Conservation (phyloP, 2,329 filamentous ascomycete species). For the Fusarium mundagurra region DNA sequence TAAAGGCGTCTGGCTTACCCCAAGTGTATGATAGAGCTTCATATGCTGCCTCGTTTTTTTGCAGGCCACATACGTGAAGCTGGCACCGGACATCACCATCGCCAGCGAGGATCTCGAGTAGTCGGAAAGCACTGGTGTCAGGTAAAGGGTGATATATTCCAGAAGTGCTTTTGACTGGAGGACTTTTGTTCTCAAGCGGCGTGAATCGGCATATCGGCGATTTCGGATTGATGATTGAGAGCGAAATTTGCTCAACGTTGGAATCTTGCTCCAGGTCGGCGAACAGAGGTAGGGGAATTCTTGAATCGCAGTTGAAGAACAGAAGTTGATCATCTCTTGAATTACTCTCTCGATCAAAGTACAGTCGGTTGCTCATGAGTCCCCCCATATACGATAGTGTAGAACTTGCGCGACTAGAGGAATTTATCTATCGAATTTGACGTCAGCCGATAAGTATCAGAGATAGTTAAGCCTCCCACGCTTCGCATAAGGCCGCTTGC, state of each 20-base stretch:
- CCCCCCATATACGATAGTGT: not conserved
- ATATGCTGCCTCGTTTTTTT: not conserved
- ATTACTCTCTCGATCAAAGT: not conserved
- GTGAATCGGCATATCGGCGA: not conserved
- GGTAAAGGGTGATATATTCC: not conserved
- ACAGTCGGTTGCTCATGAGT: rapidly evolving
- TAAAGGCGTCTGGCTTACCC: rapidly evolving
- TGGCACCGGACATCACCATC: not conserved
- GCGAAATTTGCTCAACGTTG: not conserved
- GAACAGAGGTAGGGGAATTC: not conserved
- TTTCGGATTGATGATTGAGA: not conserved
- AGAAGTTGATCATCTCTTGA: no score
- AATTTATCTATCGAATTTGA: not conserved
- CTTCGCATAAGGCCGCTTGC: not conserved
- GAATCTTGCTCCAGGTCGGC: not conserved
- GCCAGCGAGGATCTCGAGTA: not conserved
- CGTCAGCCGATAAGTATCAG: not conserved
- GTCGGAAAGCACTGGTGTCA: not conserved
- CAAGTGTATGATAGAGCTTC: not conserved
- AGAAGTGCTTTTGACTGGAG: rapidly evolving
- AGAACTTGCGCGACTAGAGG: not conserved
- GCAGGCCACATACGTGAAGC: not conserved
- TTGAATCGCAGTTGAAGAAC: no score
- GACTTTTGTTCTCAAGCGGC: not conserved
- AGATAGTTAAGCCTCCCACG: no score